Base-by-base conservation (phyloP, 768 basidiomycete species). In the Chiua virens region DNA sequence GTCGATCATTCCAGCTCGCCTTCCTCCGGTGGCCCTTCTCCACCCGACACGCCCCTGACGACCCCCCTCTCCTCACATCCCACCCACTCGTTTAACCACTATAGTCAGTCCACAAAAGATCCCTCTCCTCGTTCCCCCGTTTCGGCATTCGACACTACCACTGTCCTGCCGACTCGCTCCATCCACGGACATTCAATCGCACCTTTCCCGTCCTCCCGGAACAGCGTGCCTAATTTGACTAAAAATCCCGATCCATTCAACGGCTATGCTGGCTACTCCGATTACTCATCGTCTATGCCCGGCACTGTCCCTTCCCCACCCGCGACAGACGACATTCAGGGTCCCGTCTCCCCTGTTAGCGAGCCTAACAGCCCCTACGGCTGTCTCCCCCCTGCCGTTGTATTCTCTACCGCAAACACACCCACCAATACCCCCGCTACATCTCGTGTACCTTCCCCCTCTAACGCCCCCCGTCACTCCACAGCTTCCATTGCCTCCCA, bases 321-420 rank as follows among this genome's bases (percentile, higher is more conserved):
- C 4, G 62, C 69, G 1, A 48, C 55, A 1, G 67, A 70, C 22
- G 67, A 68, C 42, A 37, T 68, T 1, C 68, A 68, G n/a, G 21
- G 44, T 18, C 62, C 54, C 39, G 54, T 52, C 23, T 63, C 57
- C 39, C 70, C 66, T 52, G 65, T 62, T 35, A 70, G 63, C 45
- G 67, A 69, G 5, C 67, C 66, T 47, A 63, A 57, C 28, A 67
- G 66, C 45, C 64, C 69, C n/a, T 65, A 65, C 27, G 72, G 73
- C 21, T 85, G 85, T 57, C 79, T 88, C 15, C 82, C 84, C 10
- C 86, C 87, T 15, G 82, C 85, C 0, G 72, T 88, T 42, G 69
- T 89, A 1, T 85, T 85, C 55, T 79, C 78, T 20, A 66, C 73
- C 7, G 68, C 66, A n/a, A 72, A 67, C 49, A 76, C 77, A 0